Evolutionary conservation across 805 yeast genomes (phyloP), one percentile per base, ranked within the genome.

Genomic region (Yamadazyma laniorum): DNA sequence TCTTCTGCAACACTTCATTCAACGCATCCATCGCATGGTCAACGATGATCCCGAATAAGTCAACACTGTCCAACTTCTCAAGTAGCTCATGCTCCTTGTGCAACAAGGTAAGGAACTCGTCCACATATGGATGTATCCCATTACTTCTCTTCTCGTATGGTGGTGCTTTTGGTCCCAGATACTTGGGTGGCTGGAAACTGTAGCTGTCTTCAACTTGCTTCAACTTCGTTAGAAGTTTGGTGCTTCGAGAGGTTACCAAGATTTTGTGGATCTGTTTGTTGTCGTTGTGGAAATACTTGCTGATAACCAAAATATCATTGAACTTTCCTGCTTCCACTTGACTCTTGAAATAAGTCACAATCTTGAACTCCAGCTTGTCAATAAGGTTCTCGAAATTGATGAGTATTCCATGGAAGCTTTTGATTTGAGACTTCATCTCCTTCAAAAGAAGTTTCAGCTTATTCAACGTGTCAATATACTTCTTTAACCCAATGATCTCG

Each of bases 321-420:
- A 51, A 61, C 37, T 37, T 72, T 67, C 17, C 76, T 67, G 42
- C 51, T 57, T 31, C 40, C 22, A 67, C 18, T 51, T 53, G 37
- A 64, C 63, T 35, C 58, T 63, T 65, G 45, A 83, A 76, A 50
- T 74, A 74, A 5, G 60, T 55, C 40, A 72, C 72, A 29, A 86
- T 52, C 30, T 74, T 73, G 32, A 69, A 51, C 44, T 83, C 88
- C 26, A 85, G 76, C 42, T 70, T 72, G 29, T 67, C 68, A 12
- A 85, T 74, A 3, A 80, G 61, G 23, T 69, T 72, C 18, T 74
- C 75, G 26, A 85, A 65, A 51, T 79, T 80, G 22, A 77, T 75
- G 29, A 78, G 63, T 4, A 88, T 75, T 17, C 95, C 93, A 39
- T 74, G 76, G 52, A 85, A 87, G 39, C 75, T 77, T 37, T 63